Percentiles rank a stretch among this genome's conserved stretches.
phyloP scores from a whole-genome alignment of 331 rosid species.

The Telfairia occidentalis region DNA sequence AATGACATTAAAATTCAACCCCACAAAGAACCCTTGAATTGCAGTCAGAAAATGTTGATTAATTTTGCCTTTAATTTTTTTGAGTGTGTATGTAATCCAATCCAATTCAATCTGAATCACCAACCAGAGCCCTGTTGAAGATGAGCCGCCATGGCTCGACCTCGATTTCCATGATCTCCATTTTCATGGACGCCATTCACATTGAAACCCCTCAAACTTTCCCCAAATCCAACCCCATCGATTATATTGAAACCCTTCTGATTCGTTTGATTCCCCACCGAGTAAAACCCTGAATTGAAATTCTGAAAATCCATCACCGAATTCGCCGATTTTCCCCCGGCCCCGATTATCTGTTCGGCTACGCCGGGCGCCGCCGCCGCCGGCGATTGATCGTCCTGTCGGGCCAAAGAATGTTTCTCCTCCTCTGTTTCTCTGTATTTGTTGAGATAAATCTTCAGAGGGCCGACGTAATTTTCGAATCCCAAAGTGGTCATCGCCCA shows the following conservation, averaged over 20 bases:
- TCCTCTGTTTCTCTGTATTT: slow-evolving; percentile 73
- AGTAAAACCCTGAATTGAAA: slow-evolving; percentile 37
- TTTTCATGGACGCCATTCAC: slow-evolving; percentile 23
- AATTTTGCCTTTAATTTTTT: neutral
- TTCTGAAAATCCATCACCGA: slow-evolving; percentile 17
- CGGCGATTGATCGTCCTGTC: slow-evolving; percentile 28
- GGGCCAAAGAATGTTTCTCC: slow-evolving; percentile 35
- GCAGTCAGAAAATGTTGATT: neutral
- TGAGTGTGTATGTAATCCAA: neutral
- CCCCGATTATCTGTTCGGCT: neutral
- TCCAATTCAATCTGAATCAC: too few relatives aligned
- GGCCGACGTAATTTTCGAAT: slow-evolving; percentile 68
- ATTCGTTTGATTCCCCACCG: slow-evolving; percentile 24
- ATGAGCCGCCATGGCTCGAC: slow-evolving; percentile 22
- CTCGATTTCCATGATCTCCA: slow-evolving; percentile 35
- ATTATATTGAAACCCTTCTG: slow-evolving; percentile 17
- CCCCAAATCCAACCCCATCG: slow-evolving; percentile 33
- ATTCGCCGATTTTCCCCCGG: neutral
- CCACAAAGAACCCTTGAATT: neutral
- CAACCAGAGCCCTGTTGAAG: slow-evolving; percentile 21
- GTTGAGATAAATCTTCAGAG: slow-evolving; percentile 59
- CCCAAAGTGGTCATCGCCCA: slow-evolving; percentile 96
- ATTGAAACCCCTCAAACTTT: slow-evolving; percentile 19
- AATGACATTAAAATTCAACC: neutral
- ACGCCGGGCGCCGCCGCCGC: neutral